phyloP scores from a whole-genome alignment of 768 basidiomycete species.

The Ramaria sp. region DNA sequence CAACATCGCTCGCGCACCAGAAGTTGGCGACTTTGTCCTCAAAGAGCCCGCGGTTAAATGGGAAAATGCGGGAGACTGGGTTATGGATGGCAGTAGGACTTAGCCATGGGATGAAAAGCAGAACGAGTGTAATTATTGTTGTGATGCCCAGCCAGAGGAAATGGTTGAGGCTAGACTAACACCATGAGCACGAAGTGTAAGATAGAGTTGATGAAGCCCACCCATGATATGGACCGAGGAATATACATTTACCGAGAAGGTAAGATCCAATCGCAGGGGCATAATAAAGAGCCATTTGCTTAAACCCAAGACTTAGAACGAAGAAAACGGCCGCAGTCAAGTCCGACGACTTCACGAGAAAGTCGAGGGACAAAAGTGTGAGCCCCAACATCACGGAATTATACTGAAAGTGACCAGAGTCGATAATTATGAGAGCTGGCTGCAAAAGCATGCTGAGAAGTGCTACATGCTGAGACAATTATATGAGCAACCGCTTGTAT shows the following conservation, averaged over 20 bases:
- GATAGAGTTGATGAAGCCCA: slow-evolving; percentile 23
- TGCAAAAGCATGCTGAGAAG: slow-evolving; percentile 67
- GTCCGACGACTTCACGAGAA: slow-evolving; percentile 61
- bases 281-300: slow-evolving; percentile 95
- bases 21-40: slow-evolving; percentile 97
- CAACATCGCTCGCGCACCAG: slow-evolving; percentile 89
- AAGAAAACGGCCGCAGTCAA: slow-evolving; percentile 69
- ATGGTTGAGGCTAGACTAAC: slow-evolving; percentile 28
- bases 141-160: slow-evolving; percentile 57
- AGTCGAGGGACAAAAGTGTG: slow-evolving; percentile 55
- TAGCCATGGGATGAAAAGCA: slow-evolving; percentile 75
- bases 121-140: slow-evolving; percentile 49
- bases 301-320: slow-evolving; percentile 80
- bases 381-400: slow-evolving; percentile 90
- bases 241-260: slow-evolving; percentile 80
- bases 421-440: slow-evolving; percentile 74
- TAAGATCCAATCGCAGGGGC: slow-evolving; percentile 89
- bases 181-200: not conserved
- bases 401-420: slow-evolving; percentile 94
- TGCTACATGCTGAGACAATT: slow-evolving; percentile 42
- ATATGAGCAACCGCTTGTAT: not conserved
- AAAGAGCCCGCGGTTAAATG: slow-evolving; percentile 81
- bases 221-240: slow-evolving; percentile 64
- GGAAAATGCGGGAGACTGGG: slow-evolving; percentile 77
- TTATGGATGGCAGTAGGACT: slow-evolving; percentile 45